Evolutionary conservation across 2,329 filamentous ascomycete genomes (phyloP).

Genomic region (Didymella glomerata): DNA sequence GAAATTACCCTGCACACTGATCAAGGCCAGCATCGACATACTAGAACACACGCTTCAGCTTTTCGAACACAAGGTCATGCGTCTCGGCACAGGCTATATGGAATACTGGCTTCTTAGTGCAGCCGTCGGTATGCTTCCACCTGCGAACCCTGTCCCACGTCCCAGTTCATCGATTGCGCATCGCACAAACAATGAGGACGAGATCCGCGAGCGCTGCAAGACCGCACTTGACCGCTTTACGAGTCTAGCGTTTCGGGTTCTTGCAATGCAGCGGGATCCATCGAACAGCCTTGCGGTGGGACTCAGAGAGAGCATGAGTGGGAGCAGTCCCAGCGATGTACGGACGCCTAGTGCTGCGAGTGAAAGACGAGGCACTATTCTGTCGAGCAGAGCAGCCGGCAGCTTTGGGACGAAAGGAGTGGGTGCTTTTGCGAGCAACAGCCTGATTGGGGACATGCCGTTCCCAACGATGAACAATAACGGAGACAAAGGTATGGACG

Average conservation of each 20-base stretch:
- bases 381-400: conserved; percentile 20
- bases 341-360: conserved; percentile 9
- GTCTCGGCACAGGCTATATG: conserved; percentile 49
- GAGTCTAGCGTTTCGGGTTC: conserved; percentile 38
- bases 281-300: conserved; percentile 32
- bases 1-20: conserved; percentile 42
- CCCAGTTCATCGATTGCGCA: conserved; percentile 24
- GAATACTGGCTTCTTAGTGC: conserved; percentile 48
- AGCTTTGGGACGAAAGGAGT: conserved; percentile 10
- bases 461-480: conserved; percentile 11
- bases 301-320: conserved; percentile 31
- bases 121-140: conserved; percentile 43
- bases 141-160: conserved; percentile 20
- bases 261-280: conserved; percentile 44
- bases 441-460: conserved; percentile 13
- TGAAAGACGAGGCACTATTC: conserved; percentile 5
- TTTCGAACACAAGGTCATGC: conserved; percentile 47
- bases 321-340: conserved; percentile 10
- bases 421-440: conserved; percentile 2
- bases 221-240: conserved; percentile 42
- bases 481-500: conserved; percentile 4
- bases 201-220: conserved; percentile 35
- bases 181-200: conserved; percentile 26
- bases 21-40: conserved; percentile 38
- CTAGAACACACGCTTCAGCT: conserved; percentile 41